A percentile compares a stretch with the other conserved stretches of the same genome.
Evolutionary conservation across 1,139 yeast species (phyloP).

Genomic region (Candida buenavistaensis): DNA sequence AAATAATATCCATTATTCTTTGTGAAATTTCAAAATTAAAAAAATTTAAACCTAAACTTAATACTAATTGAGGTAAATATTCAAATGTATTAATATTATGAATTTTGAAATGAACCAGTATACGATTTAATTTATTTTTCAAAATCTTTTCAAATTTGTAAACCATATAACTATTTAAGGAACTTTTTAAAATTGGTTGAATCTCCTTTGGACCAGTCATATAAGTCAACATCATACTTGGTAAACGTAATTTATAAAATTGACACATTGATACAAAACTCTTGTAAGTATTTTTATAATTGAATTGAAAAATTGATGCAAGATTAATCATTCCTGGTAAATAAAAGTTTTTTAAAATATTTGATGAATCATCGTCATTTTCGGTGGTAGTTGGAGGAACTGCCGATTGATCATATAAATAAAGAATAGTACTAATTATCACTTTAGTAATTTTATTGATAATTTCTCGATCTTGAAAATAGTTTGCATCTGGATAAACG

Average conservation of each 20-base stretch:
- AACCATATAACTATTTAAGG: constrained; percentile 14
- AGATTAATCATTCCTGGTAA: constrained; percentile 30
- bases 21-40: constrained; percentile 26
- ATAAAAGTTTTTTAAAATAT: constrained; percentile 16
- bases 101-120: constrained; percentile 51
- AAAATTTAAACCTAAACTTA: constrained; percentile 22
- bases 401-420: constrained; percentile 18
- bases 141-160: constrained; percentile 50
- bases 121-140: constrained; percentile 40
- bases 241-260: constrained; percentile 34
- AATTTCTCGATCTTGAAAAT: constrained; percentile 35
- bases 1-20: constrained; percentile 52
- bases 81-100: constrained; percentile 34
- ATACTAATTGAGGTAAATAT: constrained; percentile 23
- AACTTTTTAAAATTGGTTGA: constrained; percentile 9
- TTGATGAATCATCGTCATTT: constrained; percentile 2
- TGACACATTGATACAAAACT: constrained; percentile 50
- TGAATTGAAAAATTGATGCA: constrained; percentile 42
- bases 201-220: constrained; percentile 10
- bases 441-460: constrained; percentile 28
- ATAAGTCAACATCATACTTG: constrained; percentile 23
- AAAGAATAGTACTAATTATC: constrained; percentile 25
- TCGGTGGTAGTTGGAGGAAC: constrained; percentile 7
- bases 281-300: constrained; percentile 32
- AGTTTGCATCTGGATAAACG: constrained; percentile 45